phyloP scores from a whole-genome alignment of 2,329 filamentous ascomycete species.

The Calonectria montana region DNA sequence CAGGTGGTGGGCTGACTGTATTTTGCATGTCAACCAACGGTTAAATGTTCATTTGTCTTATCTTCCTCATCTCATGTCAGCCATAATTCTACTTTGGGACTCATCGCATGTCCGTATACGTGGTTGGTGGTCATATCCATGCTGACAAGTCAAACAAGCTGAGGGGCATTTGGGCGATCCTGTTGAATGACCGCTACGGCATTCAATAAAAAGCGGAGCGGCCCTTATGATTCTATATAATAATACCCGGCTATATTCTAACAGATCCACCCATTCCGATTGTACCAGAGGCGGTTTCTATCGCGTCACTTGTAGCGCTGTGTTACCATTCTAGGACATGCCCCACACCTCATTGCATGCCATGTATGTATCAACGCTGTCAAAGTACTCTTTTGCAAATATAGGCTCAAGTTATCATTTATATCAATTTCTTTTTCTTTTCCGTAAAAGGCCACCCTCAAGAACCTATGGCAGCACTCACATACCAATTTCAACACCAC shows the following conservation, averaged over 20 bases:
- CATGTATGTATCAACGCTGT: not conserved
- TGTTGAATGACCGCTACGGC: too few species aligned
- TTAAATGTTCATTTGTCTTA: not conserved
- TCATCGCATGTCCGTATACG: not conserved
- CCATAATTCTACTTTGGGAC: not conserved
- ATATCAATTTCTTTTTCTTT: too few species aligned
- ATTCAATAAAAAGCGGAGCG: too few species aligned
- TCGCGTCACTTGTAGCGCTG: not conserved
- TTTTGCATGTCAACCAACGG: not conserved
- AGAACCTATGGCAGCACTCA: too few species aligned
- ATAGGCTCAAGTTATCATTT: not conserved
- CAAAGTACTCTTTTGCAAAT: not conserved
- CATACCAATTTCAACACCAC: too few species aligned
- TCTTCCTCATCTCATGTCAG: slow-evolving; percentile 8
- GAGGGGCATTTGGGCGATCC: not conserved
- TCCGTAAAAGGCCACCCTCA: too few species aligned
- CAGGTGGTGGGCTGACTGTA: not conserved
- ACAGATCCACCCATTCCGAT: not conserved
- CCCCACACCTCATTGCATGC: not conserved
- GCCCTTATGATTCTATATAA: too few species aligned
- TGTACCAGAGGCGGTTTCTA: not conserved
- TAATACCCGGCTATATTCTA: too few species aligned
- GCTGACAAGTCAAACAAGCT: too few species aligned
- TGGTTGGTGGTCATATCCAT: too few species aligned
- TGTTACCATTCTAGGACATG: not conserved